Base-by-base conservation (phyloP, 106 monocot genomes). In the Acorus gramineus region DNA sequence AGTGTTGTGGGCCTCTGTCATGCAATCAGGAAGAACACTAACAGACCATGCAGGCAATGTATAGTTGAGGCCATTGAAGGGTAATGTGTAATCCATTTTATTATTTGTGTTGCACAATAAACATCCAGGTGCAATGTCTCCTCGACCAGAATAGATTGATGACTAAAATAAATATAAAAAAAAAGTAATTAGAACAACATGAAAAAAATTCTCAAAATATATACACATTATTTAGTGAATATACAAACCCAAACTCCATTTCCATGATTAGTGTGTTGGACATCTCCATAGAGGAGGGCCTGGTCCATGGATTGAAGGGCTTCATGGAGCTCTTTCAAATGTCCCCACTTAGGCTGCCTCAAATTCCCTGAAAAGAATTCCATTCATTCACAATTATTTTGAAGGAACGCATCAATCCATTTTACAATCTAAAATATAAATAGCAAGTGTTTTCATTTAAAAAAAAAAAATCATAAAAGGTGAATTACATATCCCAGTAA, bases 331-430 rank as follows among this genome's bases (percentile, higher is more conserved):
- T 73, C 50, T 63, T 76, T 81, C 44, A 81, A n/a, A 76, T 81
- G 81, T 1, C 76, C 81, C 81, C 69, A 76, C 47, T 76, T 76
- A 3, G 76, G 76, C 11, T 69, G 76, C 57, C 59, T 76, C 55
- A 76, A 4, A 58, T 75, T 75, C n/a, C 68, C 68, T 69, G 6
- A 46, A 46, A 69, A 47, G 1, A 50, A 52, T 46, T 28, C 28
- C 28, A 28, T 28, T 28, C 28, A 28, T 28, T 28, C 28, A 28
- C 28, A 28, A 28, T 0, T 28, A 28, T 28, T 28, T 28, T 28
- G 28, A 28, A 28, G 28, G 28, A 28, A 28, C 28, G 1, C 28
- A 0, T 28, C 28, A 28, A 28, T 28, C 28, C 28, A 28, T 28
- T 28, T 28, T 28, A 28, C 1, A 1, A 1, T 28, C 28, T 28